These are phyloP conservation scores for Diaporthe destruens DNA, from an alignment of 2,329 filamentous ascomycete genomes.

Conservation along the genomic window DNA sequence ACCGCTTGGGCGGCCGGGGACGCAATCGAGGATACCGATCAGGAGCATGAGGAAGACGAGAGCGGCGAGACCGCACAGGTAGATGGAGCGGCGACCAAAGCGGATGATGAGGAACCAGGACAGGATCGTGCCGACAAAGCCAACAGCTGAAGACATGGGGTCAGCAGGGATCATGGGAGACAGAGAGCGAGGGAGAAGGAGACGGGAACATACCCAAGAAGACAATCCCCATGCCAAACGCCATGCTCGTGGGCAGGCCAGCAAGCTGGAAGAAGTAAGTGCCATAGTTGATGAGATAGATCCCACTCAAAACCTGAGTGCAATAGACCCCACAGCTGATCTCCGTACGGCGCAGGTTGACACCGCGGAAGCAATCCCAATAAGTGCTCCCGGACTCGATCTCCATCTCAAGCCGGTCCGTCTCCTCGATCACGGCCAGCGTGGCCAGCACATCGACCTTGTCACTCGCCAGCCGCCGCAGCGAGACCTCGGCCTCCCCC, in stretches of 20 bases:
- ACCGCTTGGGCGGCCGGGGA: slow-evolving; percentile 55
- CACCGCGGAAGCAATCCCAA: slow-evolving; percentile 62
- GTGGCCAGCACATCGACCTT: slow-evolving; percentile 62
- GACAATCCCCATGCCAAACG: slow-evolving; percentile 69
- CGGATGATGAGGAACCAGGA: slow-evolving; percentile 64
- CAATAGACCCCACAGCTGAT: slow-evolving; percentile 72
- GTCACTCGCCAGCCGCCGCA: slow-evolving; percentile 59
- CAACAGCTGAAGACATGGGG: slow-evolving; percentile 52
- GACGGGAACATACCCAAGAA: slow-evolving; percentile 53
- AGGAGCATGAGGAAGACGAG: slow-evolving; percentile 61
- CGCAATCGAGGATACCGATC: slow-evolving; percentile 61
- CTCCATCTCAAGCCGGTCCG: slow-evolving; percentile 67
- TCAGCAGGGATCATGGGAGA: background rate
- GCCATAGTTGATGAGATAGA: slow-evolving; percentile 74
- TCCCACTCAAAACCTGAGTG: slow-evolving; percentile 74
- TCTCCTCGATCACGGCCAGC: slow-evolving; percentile 69
- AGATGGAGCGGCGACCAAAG: slow-evolving; percentile 65
- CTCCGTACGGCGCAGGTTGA: slow-evolving; percentile 65
- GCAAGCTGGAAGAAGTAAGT: slow-evolving; percentile 72
- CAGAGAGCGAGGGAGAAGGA: background rate
- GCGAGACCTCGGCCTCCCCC: slow-evolving; percentile 56
- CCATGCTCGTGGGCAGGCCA: slow-evolving; percentile 60
- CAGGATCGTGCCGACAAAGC: slow-evolving; percentile 65
- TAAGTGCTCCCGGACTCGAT: slow-evolving; percentile 63
- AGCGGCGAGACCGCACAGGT: slow-evolving; percentile 59